Conservation (phyloP, 1,284 basidiomycete genomes). For the Lentinula novae-zelandiae region DNA sequence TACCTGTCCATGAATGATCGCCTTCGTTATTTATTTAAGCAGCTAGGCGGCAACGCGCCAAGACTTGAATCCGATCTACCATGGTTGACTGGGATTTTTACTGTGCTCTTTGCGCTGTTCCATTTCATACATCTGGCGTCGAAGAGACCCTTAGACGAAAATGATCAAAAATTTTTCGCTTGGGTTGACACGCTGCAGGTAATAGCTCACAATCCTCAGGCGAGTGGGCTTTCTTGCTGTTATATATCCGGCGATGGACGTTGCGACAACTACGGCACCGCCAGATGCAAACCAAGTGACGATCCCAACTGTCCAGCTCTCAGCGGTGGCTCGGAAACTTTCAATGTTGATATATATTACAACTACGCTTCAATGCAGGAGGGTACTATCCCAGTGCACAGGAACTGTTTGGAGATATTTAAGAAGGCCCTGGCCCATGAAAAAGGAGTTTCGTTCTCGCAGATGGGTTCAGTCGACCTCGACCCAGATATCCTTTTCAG, state of each 20-base stretch:
- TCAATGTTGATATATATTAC: neutral
- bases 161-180: neutral
- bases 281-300: neutral
- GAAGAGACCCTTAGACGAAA: neutral
- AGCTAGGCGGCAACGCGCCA: no score
- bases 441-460: neutral
- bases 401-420: neutral
- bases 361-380: neutral
- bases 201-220: neutral
- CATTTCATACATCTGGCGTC: neutral
- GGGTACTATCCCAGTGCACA: neutral
- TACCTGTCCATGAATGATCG: no score
- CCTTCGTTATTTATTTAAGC: no score
- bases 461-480: neutral
- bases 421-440: neutral
- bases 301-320: neutral
- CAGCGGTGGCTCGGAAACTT: neutral
- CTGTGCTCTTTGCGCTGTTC: neutral
- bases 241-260: neutral
- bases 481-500: neutral
- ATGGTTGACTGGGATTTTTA: conserved; percentile 1
- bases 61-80: neutral
- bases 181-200: neutral
- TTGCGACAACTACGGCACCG: neutral
- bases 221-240: neutral